Evolutionary conservation across 1,284 basidiomycete genomes (phyloP).

Genomic region (Schizophyllum amplum): DNA sequence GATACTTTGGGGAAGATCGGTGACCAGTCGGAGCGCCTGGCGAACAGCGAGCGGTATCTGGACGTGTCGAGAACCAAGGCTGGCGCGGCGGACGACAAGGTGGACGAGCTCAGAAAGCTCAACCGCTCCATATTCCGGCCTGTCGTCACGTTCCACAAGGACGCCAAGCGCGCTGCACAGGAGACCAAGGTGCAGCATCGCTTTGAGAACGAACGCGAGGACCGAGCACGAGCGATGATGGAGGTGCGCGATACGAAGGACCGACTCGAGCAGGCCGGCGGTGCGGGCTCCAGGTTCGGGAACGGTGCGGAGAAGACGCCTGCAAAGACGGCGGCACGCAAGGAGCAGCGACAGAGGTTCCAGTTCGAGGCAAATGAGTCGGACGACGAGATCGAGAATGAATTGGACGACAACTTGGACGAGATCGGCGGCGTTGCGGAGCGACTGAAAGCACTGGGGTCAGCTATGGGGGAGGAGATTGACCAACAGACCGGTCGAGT

Average conservation of each 20-base stretch:
- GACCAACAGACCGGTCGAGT: slow-evolving; percentile 70
- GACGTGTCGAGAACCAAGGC: slow-evolving; percentile 90
- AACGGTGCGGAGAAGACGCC: slow-evolving; percentile 35
- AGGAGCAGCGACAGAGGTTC: slow-evolving; percentile 73
- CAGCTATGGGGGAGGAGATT: slow-evolving; percentile 77
- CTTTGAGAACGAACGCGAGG: slow-evolving; percentile 82
- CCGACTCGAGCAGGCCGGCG: slow-evolving; percentile 71
- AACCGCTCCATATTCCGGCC: slow-evolving; percentile 94
- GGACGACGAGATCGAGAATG: slow-evolving; percentile 91
- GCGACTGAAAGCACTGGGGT: slow-evolving; percentile 79
- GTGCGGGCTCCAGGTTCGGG: slow-evolving; percentile 38
- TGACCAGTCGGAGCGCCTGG: slow-evolving; percentile 88
- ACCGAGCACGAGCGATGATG: slow-evolving; percentile 77
- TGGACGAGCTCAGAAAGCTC: slow-evolving; percentile 87
- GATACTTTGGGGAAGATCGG: slow-evolving; percentile 82
- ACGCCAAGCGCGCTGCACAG: slow-evolving; percentile 81
- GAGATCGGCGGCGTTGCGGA: slow-evolving; percentile 80
- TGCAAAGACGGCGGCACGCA: slow-evolving; percentile 32
- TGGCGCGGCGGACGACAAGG: slow-evolving; percentile 84
- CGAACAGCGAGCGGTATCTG: slow-evolving; percentile 91
- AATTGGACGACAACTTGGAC: slow-evolving; percentile 86
- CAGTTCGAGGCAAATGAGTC: slow-evolving; percentile 93
- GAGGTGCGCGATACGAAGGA: slow-evolving; percentile 85
- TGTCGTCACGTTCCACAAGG: slow-evolving; percentile 84
- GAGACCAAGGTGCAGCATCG: slow-evolving; percentile 81